Evolutionary conservation across 345 rosid genomes (phyloP).

Genomic region (Moricandia moricandioides): DNA sequence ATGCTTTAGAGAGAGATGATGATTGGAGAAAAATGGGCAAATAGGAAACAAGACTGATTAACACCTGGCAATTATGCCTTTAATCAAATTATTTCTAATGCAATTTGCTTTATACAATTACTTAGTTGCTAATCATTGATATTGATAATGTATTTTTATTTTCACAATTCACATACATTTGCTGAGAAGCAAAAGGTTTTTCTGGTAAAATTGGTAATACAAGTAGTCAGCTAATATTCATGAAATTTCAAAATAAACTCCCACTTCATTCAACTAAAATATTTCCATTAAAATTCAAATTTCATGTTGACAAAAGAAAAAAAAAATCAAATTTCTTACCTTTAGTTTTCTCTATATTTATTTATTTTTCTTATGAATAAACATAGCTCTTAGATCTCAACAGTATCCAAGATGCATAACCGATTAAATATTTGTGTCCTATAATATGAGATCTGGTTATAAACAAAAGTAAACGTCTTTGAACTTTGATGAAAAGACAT

Average conservation of each 20-base stretch:
- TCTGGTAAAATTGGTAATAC: no score
- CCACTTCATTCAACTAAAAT: neutral
- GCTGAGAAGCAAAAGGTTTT: no score
- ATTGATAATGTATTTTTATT: no score
- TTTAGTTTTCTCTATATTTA: neutral
- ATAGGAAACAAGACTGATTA: conserved; percentile 9
- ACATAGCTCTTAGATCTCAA: neutral
- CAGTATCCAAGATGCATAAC: neutral
- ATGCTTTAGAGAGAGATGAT: conserved; percentile 13
- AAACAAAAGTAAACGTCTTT: neutral
- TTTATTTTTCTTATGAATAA: neutral
- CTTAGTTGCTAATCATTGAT: conserved; percentile 1
- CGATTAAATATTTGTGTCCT: neutral
- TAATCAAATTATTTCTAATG: neutral
- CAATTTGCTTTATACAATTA: neutral
- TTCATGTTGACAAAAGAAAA: neutral
- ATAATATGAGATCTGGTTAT: neutral
- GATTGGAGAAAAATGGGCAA: conserved; percentile 9
- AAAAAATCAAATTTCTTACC: neutral
- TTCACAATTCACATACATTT: no score
- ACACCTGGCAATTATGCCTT: conserved; percentile 13
- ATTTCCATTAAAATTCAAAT: neutral
- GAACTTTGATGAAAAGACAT: neutral
- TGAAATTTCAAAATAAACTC: neutral
- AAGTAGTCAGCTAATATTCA: no score